Conservation (phyloP, 1,284 basidiomycete genomes). For the Coniophora puteana region DNA sequence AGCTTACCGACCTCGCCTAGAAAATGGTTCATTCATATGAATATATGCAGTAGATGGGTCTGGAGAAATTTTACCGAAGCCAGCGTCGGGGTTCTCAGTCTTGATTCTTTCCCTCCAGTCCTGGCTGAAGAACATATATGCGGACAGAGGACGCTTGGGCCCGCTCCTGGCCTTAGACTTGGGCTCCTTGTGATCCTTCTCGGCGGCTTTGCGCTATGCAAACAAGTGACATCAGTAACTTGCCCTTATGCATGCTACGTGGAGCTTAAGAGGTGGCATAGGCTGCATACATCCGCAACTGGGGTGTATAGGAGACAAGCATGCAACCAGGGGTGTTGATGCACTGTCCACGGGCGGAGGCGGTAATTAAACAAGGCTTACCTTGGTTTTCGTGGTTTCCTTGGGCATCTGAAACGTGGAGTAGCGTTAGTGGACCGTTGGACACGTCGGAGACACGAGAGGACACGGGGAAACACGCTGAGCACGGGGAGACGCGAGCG, state of each 20-base stretch:
- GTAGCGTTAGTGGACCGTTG: conserved; percentile 31
- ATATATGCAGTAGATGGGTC: conserved; percentile 4
- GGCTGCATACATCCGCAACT: conserved; percentile 8
- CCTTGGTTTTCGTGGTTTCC: conserved; percentile 74
- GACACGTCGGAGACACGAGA: conserved; percentile 27
- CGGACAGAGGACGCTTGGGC: conserved; percentile 88
- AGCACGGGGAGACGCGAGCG: conserved; percentile 22
- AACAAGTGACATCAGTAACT: conserved; percentile 18
- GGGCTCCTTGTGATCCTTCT: conserved; percentile 66
- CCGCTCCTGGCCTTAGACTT: conserved; percentile 50
- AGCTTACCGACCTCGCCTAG: conserved; percentile 83
- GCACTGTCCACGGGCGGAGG: conserved; percentile 15
- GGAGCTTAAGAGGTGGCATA: conserved; percentile 8
- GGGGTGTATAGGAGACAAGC: conserved; percentile 8
- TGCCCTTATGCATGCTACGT: conserved; percentile 3
- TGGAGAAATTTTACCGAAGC: conserved; percentile 64
- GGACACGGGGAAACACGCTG: conserved; percentile 20
- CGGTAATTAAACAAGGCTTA: no score
- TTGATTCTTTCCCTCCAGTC: conserved; percentile 96
- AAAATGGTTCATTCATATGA: conserved; percentile 9
- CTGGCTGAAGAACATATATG: conserved; percentile 99
- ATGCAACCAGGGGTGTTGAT: conserved; percentile 4
- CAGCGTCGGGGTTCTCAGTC: conserved; percentile 90
- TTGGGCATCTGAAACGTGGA: conserved; percentile 71
- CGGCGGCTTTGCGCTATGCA: conserved; percentile 66